phyloP scores from a whole-genome alignment of 2,329 filamentous ascomycete genomes.

The Colletotrichum noveboracense region DNA sequence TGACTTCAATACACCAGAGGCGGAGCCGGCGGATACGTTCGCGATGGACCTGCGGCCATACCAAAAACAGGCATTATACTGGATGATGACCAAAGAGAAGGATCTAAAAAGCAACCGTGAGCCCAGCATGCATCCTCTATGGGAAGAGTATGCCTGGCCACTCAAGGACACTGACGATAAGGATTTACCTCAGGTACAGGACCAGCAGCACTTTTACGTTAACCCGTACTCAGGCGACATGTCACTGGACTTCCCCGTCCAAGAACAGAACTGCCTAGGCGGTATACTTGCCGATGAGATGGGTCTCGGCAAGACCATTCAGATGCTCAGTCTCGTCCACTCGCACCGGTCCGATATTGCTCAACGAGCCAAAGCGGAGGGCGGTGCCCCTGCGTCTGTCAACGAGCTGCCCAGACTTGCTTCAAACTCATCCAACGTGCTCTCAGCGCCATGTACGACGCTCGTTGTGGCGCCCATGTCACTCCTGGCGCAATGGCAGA shows the following conservation, averaged over 20 bases:
- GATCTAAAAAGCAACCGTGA: conserved; percentile 74
- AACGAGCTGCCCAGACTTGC: conserved; percentile 68
- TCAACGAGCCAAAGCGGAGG: conserved; percentile 37
- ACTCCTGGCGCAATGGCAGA: conserved; percentile 94
- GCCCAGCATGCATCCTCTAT: conserved; percentile 91
- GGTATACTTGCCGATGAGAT: conserved; percentile 96
- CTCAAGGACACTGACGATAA: conserved; percentile 85
- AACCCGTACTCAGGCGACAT: conserved; percentile 97
- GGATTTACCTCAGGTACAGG: conserved; percentile 68
- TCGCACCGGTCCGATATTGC: conserved; percentile 71
- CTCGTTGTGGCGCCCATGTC: conserved; percentile 98
- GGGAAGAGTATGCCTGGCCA: conserved; percentile 96
- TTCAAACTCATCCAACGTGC: conserved; percentile 59
- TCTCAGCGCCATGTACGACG: conserved; percentile 84
- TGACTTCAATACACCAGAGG: conserved; percentile 89
- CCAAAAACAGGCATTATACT: conserved; percentile 92
- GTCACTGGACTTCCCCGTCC: conserved; percentile 87
- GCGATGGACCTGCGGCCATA: conserved; percentile 85
- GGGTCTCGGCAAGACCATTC: conserved; percentile 97
- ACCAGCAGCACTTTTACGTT: conserved; percentile 82
- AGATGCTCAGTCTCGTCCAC: conserved; percentile 95
- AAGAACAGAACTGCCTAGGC: conserved; percentile 93
- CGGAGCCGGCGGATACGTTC: conserved; percentile 84
- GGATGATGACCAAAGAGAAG: conserved; percentile 96
- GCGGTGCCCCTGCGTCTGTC: conserved; percentile 45